phyloP scores from a whole-genome alignment of 768 basidiomycete species.

The Mycena rebaudengoi region DNA sequence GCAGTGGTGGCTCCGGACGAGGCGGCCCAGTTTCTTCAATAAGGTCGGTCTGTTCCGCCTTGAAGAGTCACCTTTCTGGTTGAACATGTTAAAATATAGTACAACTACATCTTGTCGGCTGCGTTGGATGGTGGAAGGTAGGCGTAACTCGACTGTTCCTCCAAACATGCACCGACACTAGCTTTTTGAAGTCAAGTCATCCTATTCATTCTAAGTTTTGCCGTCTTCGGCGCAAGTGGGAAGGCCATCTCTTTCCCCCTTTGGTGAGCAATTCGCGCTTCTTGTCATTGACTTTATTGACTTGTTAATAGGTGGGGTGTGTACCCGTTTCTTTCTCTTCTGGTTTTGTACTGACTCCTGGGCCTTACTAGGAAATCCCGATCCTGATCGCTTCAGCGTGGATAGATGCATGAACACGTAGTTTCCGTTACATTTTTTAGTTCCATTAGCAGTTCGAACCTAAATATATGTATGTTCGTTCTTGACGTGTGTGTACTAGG shows the following conservation, averaged over 20 bases:
- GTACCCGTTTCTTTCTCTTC: neutral
- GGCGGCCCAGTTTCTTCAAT: constrained; percentile 55
- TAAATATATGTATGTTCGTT: no score
- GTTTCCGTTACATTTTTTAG: neutral
- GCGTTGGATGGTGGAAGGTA: constrained; percentile 55
- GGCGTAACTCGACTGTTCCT: neutral
- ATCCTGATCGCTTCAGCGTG: neutral
- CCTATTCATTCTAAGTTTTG: constrained; percentile 55
- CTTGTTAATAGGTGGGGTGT: constrained; percentile 8
- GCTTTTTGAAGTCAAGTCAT: constrained; percentile 47
- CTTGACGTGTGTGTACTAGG: no score
- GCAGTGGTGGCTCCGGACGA: constrained; percentile 58
- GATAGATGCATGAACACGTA: constrained; percentile 17
- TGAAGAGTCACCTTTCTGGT: neutral
- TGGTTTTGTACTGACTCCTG: constrained; percentile 20
- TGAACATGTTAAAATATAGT: constrained; percentile 29
- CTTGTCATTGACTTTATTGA: neutral
- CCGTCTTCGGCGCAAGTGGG: constrained; percentile 49
- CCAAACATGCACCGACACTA: neutral
- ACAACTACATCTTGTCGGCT: constrained; percentile 56
- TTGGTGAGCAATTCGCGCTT: constrained; percentile 43
- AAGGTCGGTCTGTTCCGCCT: constrained; percentile 39
- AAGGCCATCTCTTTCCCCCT: constrained; percentile 51
- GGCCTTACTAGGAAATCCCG: constrained; percentile 1
- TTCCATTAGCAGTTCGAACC: no score